Percentiles rank a stretch among this genome's conserved stretches.
phyloP scores from a whole-genome alignment of 2,329 filamentous ascomycete species.

The Diaporthe velutina region DNA sequence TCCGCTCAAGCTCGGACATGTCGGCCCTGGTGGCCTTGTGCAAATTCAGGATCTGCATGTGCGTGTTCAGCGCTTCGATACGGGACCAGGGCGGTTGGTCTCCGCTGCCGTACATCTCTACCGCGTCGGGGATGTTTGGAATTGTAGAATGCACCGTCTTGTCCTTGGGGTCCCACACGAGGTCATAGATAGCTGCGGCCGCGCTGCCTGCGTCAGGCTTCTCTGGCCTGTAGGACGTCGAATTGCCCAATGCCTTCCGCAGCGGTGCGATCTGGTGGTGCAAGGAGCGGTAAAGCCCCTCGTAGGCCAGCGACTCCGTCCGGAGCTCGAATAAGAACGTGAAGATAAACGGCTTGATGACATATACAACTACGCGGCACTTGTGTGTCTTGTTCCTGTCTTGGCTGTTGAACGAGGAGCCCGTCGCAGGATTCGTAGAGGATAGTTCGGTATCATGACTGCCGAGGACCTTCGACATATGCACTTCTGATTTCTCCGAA shows the following conservation, averaged over 20 bases:
- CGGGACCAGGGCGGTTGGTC: constrained; percentile 64
- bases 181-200: constrained; percentile 67
- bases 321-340: constrained; percentile 77
- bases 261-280: constrained; percentile 73
- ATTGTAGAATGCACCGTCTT: constrained; percentile 73
- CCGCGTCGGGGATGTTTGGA: constrained; percentile 72
- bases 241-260: constrained; percentile 66
- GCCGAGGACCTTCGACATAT: constrained; percentile 60
- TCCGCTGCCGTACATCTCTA: constrained; percentile 40
- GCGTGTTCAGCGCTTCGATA: constrained; percentile 73
- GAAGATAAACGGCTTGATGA: constrained; percentile 82
- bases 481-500: constrained; percentile 55
- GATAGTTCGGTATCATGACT: constrained; percentile 51
- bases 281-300: constrained; percentile 69
- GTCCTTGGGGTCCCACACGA: constrained; percentile 71
- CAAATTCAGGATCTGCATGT: constrained; percentile 73
- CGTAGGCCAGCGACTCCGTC: constrained; percentile 69
- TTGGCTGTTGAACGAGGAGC: constrained; percentile 56
- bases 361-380: constrained; percentile 79
- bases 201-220: constrained; percentile 55
- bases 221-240: constrained; percentile 69
- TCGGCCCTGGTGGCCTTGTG: constrained; percentile 61
- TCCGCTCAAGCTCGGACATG: constrained; percentile 67
- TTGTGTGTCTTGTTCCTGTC: constrained; percentile 68
- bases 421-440: constrained; percentile 29